Base-by-base conservation (phyloP, 768 basidiomycete species). In the Auricularia sp. region DNA sequence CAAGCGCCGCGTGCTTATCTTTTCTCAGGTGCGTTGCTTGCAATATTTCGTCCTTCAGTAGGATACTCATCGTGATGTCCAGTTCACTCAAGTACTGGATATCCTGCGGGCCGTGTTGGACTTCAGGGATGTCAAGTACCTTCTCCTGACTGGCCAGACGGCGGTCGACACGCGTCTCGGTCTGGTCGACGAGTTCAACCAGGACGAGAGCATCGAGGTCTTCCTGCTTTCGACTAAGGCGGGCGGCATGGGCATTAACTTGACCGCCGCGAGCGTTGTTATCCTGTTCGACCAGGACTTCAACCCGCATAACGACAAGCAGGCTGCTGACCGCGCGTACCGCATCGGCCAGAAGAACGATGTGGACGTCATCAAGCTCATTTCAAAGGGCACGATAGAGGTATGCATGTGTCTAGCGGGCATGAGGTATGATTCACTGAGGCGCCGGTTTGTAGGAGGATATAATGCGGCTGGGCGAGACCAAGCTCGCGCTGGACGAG, bases 211-310 rank as follows among this genome's bases (percentile, higher is more conserved):
- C 18, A 96, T 99, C 69, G 81, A 87, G 13, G 88, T 97, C 47
- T 98, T 98, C 75, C 80, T 96, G 10, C 79, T 94, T 2, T 94
- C 94, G 2, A 95, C 94, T 0, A 94, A 93, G 76, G 94, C 94
- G 3, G 94, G 92, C 21, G 92, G 90, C 8, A 93, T 94, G 91
- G 95, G 96, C 4, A 95, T 99, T 73, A 99, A 99, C 74, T 75
- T 99, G 68, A 96, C 92, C 1, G 94, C 94, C 2, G 95, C 96
- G 1, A 94, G 91, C 56, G 94, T 94, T 45, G 96, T 99, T 51
- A 90, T 98, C 71, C 90, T 94, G 89, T 97, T 94, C 72, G 96
- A 99, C 73, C 94, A 96, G 72, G 96, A 98, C 74, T 99, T 98
- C 77, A 98, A 98, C 73, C 92, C 92, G 3, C 92, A 94, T 77